Conservation (phyloP, 1,284 basidiomycete genomes). For the Ganoderma meredithae region DNA sequence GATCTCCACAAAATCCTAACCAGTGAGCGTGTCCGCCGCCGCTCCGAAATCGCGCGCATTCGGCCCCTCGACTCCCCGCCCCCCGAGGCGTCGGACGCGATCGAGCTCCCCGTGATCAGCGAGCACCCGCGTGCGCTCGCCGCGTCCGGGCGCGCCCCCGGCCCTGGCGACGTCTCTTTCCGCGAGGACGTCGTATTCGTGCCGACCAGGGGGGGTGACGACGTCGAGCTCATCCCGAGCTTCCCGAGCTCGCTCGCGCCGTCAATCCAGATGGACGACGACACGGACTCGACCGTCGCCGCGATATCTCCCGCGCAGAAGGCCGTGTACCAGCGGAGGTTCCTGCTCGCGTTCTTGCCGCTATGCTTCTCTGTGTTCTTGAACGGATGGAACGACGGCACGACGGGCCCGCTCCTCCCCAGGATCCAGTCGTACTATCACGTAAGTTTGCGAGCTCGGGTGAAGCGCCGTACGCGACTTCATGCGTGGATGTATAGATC, state of each 20-base stretch:
- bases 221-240: conserved; percentile 35
- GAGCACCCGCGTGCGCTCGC: conserved; percentile 11
- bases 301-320: conserved; percentile 32
- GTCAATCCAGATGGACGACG: conserved; percentile 31
- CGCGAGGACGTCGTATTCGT: conserved; percentile 20
- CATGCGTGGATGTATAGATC: conserved; percentile 39
- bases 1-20: conserved; percentile 28
- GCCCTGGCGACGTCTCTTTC: conserved; percentile 14
- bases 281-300: conserved; percentile 33
- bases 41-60: conserved; percentile 34
- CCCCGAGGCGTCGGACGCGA: conserved; percentile 26
- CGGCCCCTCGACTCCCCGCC: conserved; percentile 28
- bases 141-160: conserved; percentile 13
- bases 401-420: conserved; percentile 65
- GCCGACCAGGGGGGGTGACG: conserved; percentile 18
- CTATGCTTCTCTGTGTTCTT: conserved; percentile 53
- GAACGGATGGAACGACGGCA: conserved; percentile 69
- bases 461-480: background rate
- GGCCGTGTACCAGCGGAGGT: conserved; percentile 21
- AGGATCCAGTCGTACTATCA: conserved; percentile 60
- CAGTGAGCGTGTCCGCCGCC: conserved; percentile 35
- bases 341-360: conserved; percentile 44
- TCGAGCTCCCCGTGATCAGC: conserved; percentile 33
- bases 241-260: conserved; percentile 34
- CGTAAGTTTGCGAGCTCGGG: conserved; percentile 38